Percentiles rank a stretch among this genome's conserved stretches.
Evolutionary conservation across 306 rosid genomes (phyloP).

Genomic region (Lagenaria siceraria): DNA sequence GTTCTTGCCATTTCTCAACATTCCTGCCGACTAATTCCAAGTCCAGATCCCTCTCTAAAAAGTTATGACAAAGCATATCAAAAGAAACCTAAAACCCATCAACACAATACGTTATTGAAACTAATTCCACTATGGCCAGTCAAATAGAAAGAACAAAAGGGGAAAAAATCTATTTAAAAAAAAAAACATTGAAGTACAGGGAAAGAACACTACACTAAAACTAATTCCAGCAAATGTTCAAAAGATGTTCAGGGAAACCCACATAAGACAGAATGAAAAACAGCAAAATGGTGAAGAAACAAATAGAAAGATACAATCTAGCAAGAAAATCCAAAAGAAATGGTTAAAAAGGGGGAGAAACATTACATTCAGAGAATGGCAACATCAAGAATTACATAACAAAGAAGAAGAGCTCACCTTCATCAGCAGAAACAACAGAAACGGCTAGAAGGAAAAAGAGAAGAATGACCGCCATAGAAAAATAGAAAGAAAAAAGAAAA

Average conservation of each 20-base stretch:
- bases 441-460: conserved; percentile 27
- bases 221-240: not conserved
- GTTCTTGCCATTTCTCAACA: not conserved
- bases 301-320: not conserved
- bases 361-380: not conserved
- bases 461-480: conserved; percentile 30
- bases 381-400: not conserved
- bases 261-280: not conserved
- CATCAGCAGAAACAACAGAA: conserved; percentile 40
- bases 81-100: not conserved
- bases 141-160: not conserved
- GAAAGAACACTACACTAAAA: not conserved
- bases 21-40: not conserved
- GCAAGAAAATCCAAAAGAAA: not conserved
- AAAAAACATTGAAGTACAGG: not conserved
- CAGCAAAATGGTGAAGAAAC: not conserved
- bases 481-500: not conserved
- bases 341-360: not conserved
- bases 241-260: not conserved
- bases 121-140: not conserved
- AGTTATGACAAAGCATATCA: not conserved
- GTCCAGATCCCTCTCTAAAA: not conserved
- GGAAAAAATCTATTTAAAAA: not conserved
- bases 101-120: not conserved
- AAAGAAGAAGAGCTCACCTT: conserved; percentile 24